Evolutionary conservation across 352 stramenopile genomes (phyloP), one percentile per base, ranked within the genome.

Genomic region (Phytophthora syringae): DNA sequence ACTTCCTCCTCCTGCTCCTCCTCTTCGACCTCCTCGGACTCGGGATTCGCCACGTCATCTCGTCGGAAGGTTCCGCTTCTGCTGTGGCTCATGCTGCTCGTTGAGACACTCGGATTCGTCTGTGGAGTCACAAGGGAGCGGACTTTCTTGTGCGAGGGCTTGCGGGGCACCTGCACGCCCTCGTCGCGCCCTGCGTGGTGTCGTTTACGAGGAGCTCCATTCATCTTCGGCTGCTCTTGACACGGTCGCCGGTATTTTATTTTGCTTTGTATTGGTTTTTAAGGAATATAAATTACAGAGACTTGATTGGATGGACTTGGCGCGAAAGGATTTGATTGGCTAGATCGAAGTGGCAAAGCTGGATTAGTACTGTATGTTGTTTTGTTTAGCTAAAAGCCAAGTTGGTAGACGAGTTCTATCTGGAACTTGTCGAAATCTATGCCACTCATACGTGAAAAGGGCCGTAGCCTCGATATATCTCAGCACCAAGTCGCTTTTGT

Each of bases 161-260:
- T 67, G 21, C 71, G 69, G 52, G 56, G 60, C 36, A 47, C 24
- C 24, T 54, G 18, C 12, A 59, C 58, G 52, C 71, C 60, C 25
- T 52, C 52, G 30, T 71, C 56, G 13, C 60, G 48, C 20, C 53
- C 59, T 20, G 63, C 57, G 45, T 72, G 48, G 16, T 48, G 54
- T 44, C 75, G 70, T 78, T 89, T 89, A 72, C 74, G 77, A 80
- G 72, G 74, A 79, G 85, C 73, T 79, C 81, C 58, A 53, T 71
- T 75, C 67, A 75, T 75, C 18, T 43, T 24, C 24, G 16, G 27
- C 13, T 32, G 43, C 36, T 4, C 20, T 28, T 16, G 39, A 32
- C 27, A n/a, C n/a, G n/a, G 27, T 32, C 27, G 27, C 27, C n/a
- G n/a, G 27, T 32, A 32, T 32, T 32, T 32, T 32, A 5, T 9